Conservation (phyloP, 352 stramenopile genomes). For the Pythium sukuiense region DNA sequence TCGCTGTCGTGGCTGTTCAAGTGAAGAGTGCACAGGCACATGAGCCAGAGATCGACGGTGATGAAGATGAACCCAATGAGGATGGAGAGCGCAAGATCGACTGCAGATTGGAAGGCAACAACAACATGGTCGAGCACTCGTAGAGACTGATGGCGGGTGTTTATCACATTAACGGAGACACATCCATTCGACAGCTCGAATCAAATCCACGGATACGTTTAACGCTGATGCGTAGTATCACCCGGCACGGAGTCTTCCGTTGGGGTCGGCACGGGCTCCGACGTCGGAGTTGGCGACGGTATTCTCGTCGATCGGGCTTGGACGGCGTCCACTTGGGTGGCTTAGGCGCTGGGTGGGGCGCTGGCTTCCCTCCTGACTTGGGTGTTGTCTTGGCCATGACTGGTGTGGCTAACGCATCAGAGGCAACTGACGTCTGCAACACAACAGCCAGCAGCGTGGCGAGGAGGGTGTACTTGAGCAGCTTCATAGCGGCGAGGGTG, state of each 20-base stretch:
- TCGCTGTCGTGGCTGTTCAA: not conserved
- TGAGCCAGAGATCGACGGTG: not conserved
- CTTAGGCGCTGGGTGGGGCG: not conserved
- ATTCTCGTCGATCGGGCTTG: not conserved
- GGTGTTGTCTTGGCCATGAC: not conserved
- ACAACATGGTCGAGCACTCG: not conserved
- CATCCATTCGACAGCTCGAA: too few relatives aligned
- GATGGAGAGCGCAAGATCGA: not conserved
- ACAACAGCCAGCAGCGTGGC: constrained; percentile 7
- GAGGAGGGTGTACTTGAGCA: constrained; percentile 6
- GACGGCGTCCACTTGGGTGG: not conserved
- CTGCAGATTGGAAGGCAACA: not conserved
- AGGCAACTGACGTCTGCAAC: not conserved
- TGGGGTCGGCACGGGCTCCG: not conserved
- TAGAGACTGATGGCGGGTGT: not conserved
- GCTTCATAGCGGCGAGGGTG: not conserved
- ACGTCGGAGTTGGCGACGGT: not conserved
- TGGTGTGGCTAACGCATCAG: too few relatives aligned
- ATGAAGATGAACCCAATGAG: not conserved
- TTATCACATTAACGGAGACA: not conserved
- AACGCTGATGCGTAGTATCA: not conserved
- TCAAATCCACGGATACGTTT: too few relatives aligned
- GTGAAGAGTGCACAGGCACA: not conserved
- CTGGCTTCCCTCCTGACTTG: not conserved
- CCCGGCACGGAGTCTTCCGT: not conserved